Evolutionary conservation across 108 stramenopile genomes (phyloP), one percentile per base, ranked within the genome.

Genomic region (Stephanodiscus triporus): DNA sequence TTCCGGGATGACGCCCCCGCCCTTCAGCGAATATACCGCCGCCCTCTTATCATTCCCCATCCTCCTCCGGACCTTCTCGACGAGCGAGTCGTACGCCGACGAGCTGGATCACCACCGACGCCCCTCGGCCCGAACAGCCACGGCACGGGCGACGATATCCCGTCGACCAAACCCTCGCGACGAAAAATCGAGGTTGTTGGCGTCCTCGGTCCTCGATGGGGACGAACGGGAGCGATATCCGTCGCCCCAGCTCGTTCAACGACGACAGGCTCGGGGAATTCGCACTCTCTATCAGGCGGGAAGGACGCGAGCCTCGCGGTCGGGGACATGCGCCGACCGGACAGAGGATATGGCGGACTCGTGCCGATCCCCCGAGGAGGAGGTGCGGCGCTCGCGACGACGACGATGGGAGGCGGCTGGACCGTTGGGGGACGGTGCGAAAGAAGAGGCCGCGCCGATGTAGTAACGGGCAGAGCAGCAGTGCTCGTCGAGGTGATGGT

Each of bases 171-270:
- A 36, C 9, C 57, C 86, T 87, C 10, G 45, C 30, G 4, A 66
- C 68, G 82, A 92, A 90, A n/a, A n/a, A n/a, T n/a, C n/a, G 4
- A 61, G 70, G 27, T 88, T 60, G 50, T 92, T 89, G 43, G 84
- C 84, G 30, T 80, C 76, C 36, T 92, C 91, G 5, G 83, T n/a
- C 89, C 73, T 87, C 82, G n/a, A 82, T 62, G 22, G n/a, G n/a
- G 91, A 73, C 0, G 89, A 89, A 22, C 88, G 81, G 19, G 87
- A n/a, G n/a, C n/a, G 62, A 4, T 78, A 83, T 48, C 91, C 91
- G 64, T 92, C 91, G n/a, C 4, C 89, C 91, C 1, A 92, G 48
- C 59, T 92, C 90, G 63, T 92, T 92, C 47, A 90, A 62, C 24
- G 84, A 68, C 23, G 48, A 73, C 32, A 90, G 48, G 11, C 78